A percentile compares a stretch with the other conserved stretches of the same genome.
These are phyloP conservation scores for Leccinum sublutescens DNA, from an alignment of 768 basidiomycete genomes.

Conservation along the genomic window DNA sequence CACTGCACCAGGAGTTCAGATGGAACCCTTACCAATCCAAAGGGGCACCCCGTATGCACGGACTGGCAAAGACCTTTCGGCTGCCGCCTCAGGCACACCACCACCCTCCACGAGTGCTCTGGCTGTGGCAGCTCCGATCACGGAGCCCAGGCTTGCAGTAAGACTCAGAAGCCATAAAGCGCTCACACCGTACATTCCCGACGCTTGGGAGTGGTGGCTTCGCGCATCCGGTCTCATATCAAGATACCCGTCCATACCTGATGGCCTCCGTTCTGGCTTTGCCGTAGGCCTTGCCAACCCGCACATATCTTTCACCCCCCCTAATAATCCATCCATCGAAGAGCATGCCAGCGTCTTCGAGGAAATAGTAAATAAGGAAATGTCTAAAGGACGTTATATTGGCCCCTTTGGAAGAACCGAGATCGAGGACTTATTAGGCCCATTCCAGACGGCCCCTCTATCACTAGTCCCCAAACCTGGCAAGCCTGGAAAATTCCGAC, in stretches of 20 bases:
- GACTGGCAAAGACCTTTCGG: background rate
- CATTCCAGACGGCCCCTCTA: background rate
- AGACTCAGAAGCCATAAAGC: background rate
- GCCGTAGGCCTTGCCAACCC: background rate
- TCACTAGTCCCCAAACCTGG: background rate
- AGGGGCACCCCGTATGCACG: background rate
- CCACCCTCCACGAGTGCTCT: background rate
- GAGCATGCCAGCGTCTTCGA: background rate
- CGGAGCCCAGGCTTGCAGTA: background rate
- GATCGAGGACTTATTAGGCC: background rate
- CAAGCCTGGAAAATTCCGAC: too few relatives aligned
- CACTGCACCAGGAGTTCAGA: background rate
- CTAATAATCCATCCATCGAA: background rate
- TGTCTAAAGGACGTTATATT: background rate
- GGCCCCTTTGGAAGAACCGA: rapidly evolving
- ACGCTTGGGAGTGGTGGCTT: background rate
- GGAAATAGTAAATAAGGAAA: background rate
- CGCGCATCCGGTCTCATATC: background rate
- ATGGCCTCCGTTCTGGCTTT: background rate
- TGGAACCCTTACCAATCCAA: background rate
- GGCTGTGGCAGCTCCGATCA: background rate
- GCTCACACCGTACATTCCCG: background rate
- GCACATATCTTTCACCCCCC: background rate
- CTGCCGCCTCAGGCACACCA: background rate
- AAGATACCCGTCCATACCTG: too few relatives aligned